phyloP scores from a whole-genome alignment of 176 grass and related monocot genomes.

The Lolium multiflorum region DNA sequence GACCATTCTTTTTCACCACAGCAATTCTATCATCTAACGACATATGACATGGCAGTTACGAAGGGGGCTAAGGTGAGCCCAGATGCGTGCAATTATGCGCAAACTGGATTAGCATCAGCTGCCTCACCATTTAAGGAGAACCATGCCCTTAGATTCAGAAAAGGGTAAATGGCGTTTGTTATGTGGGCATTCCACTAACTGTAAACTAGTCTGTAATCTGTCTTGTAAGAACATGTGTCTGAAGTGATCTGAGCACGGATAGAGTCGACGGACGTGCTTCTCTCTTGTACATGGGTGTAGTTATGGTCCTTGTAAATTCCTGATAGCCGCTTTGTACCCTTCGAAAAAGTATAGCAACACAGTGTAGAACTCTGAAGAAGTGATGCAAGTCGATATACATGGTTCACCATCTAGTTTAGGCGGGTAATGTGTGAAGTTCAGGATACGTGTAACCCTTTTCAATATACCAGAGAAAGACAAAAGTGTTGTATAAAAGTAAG shows the following conservation, averaged over 20 bases:
- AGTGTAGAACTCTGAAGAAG: background rate
- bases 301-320: background rate
- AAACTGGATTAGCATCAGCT: constrained; percentile 16
- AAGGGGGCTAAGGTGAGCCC: constrained; percentile 36
- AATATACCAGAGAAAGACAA: background rate
- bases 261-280: background rate
- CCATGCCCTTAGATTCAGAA: background rate
- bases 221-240: constrained; percentile 30
- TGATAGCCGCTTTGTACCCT: background rate
- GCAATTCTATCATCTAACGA: constrained; percentile 27
- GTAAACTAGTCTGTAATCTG: constrained; percentile 21
- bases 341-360: background rate
- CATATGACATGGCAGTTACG: constrained; percentile 7
- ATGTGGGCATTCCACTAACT: constrained; percentile 59
- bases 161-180: constrained; percentile 39
- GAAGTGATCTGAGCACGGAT: constrained; percentile 18
- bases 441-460: background rate
- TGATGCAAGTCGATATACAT: background rate
- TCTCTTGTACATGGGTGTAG: constrained; percentile 41
- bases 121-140: constrained; percentile 42
- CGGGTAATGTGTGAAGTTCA: background rate
- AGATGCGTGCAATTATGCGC: background rate
- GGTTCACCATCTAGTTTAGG: background rate
- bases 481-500: background rate
- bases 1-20: background rate